Conservation (phyloP, 139 green algal genomes). For the Chlorella sorokiniana region DNA sequence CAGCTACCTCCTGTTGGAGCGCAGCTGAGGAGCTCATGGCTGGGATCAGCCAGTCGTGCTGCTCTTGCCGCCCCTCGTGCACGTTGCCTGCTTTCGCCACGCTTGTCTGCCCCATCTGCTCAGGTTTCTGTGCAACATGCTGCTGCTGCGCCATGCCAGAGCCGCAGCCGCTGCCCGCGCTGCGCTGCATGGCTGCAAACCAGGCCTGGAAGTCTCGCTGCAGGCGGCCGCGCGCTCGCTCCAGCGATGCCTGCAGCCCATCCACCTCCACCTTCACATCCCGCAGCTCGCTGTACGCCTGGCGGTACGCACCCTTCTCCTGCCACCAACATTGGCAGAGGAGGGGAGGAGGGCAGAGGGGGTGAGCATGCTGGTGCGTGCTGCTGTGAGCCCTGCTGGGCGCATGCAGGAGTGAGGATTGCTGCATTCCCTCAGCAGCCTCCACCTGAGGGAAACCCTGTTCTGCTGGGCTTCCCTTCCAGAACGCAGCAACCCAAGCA, state of each 20-base stretch:
- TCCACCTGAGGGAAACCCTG: neutral
- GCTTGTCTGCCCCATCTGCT: neutral
- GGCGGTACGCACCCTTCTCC: conserved; percentile 79
- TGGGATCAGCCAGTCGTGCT: neutral
- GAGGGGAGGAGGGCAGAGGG: neutral
- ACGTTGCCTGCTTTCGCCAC: too few species aligned
- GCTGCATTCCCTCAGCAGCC: neutral
- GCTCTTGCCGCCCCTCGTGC: neutral
- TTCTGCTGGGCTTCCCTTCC: neutral
- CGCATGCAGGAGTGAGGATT: neutral
- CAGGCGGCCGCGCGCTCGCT: conserved; percentile 69
- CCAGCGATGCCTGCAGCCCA: conserved; percentile 80
- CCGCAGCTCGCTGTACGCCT: conserved; percentile 71
- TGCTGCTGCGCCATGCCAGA: conserved; percentile 14
- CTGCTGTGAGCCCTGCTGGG: too few species aligned
- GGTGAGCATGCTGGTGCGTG: too few species aligned
- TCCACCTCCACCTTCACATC: conserved; percentile 89
- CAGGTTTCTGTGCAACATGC: neutral
- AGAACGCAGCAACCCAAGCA: neutral
- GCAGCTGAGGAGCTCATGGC: neutral
- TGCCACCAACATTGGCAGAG: conserved; percentile 32
- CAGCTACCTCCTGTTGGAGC: too few species aligned
- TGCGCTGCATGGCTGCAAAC: conserved; percentile 53
- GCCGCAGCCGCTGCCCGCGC: neutral
- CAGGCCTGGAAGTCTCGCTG: conserved; percentile 86